Evolutionary conservation across 2,329 filamentous ascomycete genomes (phyloP), one percentile per base, ranked within the genome.

Genomic region (Pseudocercospora macadamiae): DNA sequence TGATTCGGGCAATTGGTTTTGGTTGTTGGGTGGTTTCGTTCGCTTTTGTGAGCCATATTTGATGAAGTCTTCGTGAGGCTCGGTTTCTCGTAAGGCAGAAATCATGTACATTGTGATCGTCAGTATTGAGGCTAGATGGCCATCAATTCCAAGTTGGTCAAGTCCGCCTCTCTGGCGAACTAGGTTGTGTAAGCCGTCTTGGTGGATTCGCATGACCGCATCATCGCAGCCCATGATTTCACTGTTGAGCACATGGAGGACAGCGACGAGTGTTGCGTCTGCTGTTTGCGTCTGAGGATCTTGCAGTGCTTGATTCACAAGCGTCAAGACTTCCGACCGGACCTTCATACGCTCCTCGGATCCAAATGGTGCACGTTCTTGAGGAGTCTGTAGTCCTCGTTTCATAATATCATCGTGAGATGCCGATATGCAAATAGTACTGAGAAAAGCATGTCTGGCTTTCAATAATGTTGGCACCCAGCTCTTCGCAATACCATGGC

Each of bases 381-480:
- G 57, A 1, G 64, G 56, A 2, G 62, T 58, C 18, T 61, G 57
- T 2, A 61, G 53, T 9, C 57, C 62, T 48, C 64, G 63, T 21
- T 60, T 62, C 70, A 74, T 74, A 39, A 71, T 67, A 42, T 73
- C 71, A 6, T 71, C 66, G 32, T 74, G 69, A 2, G 70, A 68
- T 8, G 71, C 63, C 3, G 71, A 71, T 9, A 72, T 68, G 51
- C 67, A 70, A 1, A 74, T 56, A 2, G 68, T 72, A 56, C 68
- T 70, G 19, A 73, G 54, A 32, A 72, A 73, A 1, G 70, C 67
- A 30, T 66, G 63, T 4, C 60, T 64, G 8, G 64, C 59, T 9
- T 60, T 57, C 8, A 68, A 61, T 8, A 73, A 54, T 3, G 59
- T 57, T 1, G 69, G 71, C n/a, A 71, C 60, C 70, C 70, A 73